Conservation (phyloP, 164 flowering plant genomes). For the Aristolochia fimbriata region DNA sequence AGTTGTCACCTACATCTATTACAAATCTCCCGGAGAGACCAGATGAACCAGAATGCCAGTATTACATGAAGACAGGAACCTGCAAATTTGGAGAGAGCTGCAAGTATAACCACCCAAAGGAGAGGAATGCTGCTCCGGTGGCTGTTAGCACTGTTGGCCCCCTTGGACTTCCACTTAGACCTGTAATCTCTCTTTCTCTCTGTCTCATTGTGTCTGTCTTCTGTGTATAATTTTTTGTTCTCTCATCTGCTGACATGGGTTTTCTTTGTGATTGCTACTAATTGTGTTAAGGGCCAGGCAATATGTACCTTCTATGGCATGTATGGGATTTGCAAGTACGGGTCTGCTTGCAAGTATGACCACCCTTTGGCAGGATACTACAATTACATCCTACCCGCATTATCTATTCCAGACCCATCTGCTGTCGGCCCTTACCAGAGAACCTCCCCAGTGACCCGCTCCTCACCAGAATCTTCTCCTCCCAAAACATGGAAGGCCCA, state of each 20-base stretch:
- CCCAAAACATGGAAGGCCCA: slow-evolving; percentile 15
- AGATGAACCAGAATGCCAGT: slow-evolving; percentile 74
- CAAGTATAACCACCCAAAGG: slow-evolving; percentile 75
- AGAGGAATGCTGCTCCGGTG: slow-evolving; percentile 33
- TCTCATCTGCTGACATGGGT: neutral
- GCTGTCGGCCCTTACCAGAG: slow-evolving; percentile 22
- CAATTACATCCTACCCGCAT: slow-evolving; percentile 25
- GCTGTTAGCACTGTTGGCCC: slow-evolving; percentile 31
- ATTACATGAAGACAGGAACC: slow-evolving; percentile 63
- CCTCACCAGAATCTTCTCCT: slow-evolving; percentile 18
- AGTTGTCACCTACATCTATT: slow-evolving; percentile 14
- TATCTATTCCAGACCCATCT: slow-evolving; percentile 23
- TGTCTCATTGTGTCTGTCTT: neutral
- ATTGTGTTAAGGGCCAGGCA: slow-evolving; percentile 14
- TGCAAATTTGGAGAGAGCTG: slow-evolving; percentile 80
- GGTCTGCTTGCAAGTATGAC: slow-evolving; percentile 64
- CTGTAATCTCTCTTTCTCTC: slow-evolving; percentile 35
- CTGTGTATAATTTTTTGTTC: too few relatives aligned
- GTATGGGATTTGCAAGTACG: slow-evolving; percentile 46
- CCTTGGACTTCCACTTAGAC: slow-evolving; percentile 63
- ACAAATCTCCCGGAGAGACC: slow-evolving; percentile 57
- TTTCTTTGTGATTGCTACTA: neutral
- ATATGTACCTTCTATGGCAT: slow-evolving; percentile 22
- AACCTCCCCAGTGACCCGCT: slow-evolving; percentile 13
- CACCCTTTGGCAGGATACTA: slow-evolving; percentile 45